Evolutionary conservation across 2,329 filamentous ascomycete species (phyloP), one percentile per base, ranked within the genome.

Genomic region (Fusarium sp.): DNA sequence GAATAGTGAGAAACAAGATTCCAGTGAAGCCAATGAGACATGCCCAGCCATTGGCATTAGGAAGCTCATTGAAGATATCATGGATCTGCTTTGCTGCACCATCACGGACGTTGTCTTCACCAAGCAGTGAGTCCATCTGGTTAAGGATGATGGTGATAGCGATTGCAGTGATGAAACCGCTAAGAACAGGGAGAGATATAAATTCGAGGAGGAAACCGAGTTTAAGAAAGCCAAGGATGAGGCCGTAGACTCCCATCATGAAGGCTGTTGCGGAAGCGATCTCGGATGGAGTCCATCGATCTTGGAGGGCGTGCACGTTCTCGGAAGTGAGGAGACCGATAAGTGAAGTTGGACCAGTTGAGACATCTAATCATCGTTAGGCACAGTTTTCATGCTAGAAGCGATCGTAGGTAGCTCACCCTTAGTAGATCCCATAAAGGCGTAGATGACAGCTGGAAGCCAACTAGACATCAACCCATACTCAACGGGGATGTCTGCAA

Each of bases 181-280:
- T 89, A 2, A 92, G 84, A 4, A 92, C 89, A 0, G 90, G 90
- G 3, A 90, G 85, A 0, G 90, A 91, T 73, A 92, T 89, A 74
- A 91, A 92, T 68, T 92, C 90, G 26, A 92, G 84, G 10, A 92
- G 83, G 78, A 91, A 92, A 2, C 90, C 90, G 10, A 92, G 86
- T 59, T 90, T 90, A 28, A 92, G 83, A 3, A 92, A 83, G 0
- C 90, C 90, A 6, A 92, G 81, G 22, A 85, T 83, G 28, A 92
- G 84, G 22, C 87, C 84, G 74, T 90, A 91, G 7, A 91, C 83
- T 0, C 91, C 91, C 70, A 92, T 89, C 81, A 90, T 88, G 78
- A 92, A 86, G 18, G 90, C 89, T 4, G 92, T 86, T 13, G 89
- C 90, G 0, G 88, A 88, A 5, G 90, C 88, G 39, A 92, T 89